Percentiles rank a stretch among this genome's conserved stretches.
Evolutionary conservation across 106 monocot species (phyloP).

Genomic region (Posidonia australis): DNA sequence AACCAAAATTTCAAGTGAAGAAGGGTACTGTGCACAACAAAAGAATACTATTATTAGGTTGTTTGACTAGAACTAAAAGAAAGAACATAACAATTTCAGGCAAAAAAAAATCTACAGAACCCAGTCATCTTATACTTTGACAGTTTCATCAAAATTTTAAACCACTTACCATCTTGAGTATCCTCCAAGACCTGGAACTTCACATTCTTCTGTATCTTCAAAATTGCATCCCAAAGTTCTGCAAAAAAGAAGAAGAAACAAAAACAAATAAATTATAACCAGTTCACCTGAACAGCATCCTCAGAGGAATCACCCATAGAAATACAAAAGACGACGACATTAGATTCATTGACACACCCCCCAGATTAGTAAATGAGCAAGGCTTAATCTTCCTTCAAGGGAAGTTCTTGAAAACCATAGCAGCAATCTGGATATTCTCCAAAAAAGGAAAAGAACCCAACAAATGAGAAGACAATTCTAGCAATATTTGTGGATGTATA

Average conservation of each 20-base stretch:
- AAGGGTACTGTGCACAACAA: no score
- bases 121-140: neutral
- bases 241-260: neutral
- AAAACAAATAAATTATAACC: neutral
- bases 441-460: no score
- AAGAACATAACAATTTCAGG: no score
- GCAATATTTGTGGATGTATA: no score
- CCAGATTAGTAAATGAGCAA: slow-evolving; percentile 74
- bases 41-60: no score
- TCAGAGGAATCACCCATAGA: slow-evolving; percentile 46
- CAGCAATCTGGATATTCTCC: no score
- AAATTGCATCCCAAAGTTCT: slow-evolving; percentile 60
- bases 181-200: slow-evolving; percentile 50
- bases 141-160: neutral
- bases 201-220: slow-evolving; percentile 68
- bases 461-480: no score
- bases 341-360: slow-evolving; percentile 75
- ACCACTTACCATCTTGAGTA: slow-evolving; percentile 47
- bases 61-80: no score
- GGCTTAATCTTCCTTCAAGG: slow-evolving; percentile 63
- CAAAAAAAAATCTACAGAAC: no score
- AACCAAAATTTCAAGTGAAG: no score
- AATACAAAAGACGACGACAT: slow-evolving; percentile 76
- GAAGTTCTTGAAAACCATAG: neutral
- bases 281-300: slow-evolving; percentile 38